Evolutionary conservation across 768 basidiomycete species (phyloP), one percentile per base, ranked within the genome.

Genomic region (Boletus edulis): DNA sequence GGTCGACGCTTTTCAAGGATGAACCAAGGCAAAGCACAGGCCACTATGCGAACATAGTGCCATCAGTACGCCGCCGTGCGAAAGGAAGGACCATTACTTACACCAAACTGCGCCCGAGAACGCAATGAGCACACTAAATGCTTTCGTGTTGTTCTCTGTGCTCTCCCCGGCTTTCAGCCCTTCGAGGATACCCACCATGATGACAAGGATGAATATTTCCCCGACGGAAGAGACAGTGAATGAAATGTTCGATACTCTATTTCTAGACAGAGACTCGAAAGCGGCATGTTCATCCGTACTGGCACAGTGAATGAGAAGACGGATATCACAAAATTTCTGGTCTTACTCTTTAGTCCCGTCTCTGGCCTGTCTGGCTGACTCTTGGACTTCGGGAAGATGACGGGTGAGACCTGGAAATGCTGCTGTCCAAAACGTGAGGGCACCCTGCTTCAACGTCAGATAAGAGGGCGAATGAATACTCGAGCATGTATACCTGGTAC

Each of bases 351-450:
- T 86, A 4, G 60, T 63, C 10, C 79, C 80, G 9, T 64, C 51
- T 40, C 70, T 68, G 3, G 72, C 74, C 46, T 77, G 68, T 4
- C 51, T 54, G 5, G 75, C 70, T 3, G 85, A 87, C 47, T 75
- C 67, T 57, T 80, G 76, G n/a, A 91, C 81, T 61, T 88, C 83
- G 0, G 86, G 84, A 27, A 89, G 77, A 66, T 90, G 81, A 10
- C 82, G 78, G 22, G 85, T 84, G 15, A 91, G 75, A 17, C 86
- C 88, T 1, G 89, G 87, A 65, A 91, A 90, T 13, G 89, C 89
- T 13, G 89, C 89, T 0, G 86, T 87, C 88, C 87, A 91, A 69
- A 91, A 91, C 0, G 89, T 90, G 51, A 90, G 67, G 31, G 85
- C 75, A 52, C 86, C 81, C 82, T 87, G 53, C 0, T 10, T 40